Evolutionary conservation across 192 early-diverging fungal genomes (phyloP).

Genomic region (Pilaira anomala): DNA sequence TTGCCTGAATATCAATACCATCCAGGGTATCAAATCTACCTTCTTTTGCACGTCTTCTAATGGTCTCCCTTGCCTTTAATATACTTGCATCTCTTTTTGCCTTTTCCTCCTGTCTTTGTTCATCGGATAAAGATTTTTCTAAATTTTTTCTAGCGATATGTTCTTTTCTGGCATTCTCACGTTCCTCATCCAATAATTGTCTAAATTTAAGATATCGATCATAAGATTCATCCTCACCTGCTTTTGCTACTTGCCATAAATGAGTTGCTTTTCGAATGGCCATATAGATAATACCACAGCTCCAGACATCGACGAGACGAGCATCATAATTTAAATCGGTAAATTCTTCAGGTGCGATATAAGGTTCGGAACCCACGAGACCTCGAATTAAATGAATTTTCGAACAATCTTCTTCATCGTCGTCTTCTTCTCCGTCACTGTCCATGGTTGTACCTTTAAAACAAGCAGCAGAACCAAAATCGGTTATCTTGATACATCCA

Average conservation of each 20-base stretch:
- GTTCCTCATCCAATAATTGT: conserved; percentile 27
- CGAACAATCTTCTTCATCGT: conserved; percentile 71
- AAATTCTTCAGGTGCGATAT: conserved; percentile 78
- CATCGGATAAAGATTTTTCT: conserved; percentile 8
- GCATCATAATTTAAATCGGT: conserved; percentile 46
- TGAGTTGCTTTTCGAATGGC: conserved; percentile 33
- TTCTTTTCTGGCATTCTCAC: conserved; percentile 21
- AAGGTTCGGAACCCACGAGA: conserved; percentile 76
- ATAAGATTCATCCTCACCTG: conserved; percentile 29
- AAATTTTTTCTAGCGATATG: conserved; percentile 7
- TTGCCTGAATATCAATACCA: conserved; percentile 33
- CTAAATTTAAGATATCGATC: conserved; percentile 33
- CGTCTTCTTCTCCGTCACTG: neutral
- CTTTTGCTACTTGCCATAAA: conserved; percentile 33
- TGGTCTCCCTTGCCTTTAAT: conserved; percentile 27
- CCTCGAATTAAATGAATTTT: conserved; percentile 69
- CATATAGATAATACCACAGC: conserved; percentile 37
- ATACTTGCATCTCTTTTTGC: conserved; percentile 17
- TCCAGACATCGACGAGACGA: conserved; percentile 16
- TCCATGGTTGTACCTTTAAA: conserved; percentile 46
- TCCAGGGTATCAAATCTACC: conserved; percentile 33
- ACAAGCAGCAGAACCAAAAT: conserved; percentile 80
- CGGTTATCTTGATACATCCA: conserved; percentile 78
- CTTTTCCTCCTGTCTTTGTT: conserved; percentile 3
- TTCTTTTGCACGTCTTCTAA: conserved; percentile 27